Evolutionary conservation across 148 eudicot genomes (phyloP).

Genomic region (Vaccinium darrowii): DNA sequence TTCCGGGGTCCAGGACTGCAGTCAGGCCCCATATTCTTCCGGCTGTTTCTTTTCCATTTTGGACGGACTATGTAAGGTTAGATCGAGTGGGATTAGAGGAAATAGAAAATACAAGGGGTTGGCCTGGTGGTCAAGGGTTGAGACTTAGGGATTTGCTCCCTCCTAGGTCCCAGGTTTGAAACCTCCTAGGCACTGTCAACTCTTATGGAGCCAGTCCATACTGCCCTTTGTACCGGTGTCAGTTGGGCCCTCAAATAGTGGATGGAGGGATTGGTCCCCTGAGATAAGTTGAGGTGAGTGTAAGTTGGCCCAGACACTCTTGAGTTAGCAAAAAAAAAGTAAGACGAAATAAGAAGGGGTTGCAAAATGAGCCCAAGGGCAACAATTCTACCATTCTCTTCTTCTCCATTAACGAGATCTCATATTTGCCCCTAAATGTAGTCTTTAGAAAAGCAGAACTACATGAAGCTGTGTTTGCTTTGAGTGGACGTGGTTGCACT

Average conservation of each 20-base stretch:
- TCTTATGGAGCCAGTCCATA: neutral
- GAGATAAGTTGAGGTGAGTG: neutral
- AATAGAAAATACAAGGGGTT: neutral
- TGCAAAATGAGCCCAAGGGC: neutral
- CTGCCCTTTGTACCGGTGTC: neutral
- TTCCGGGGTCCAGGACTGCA: neutral
- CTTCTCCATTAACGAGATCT: neutral
- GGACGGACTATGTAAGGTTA: neutral
- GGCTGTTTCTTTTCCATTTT: neutral
- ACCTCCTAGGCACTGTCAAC: neutral
- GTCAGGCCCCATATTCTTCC: neutral
- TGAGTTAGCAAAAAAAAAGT: neutral
- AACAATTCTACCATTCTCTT: neutral
- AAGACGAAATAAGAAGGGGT: neutral
- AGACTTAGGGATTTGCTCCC: neutral
- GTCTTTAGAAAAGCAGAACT: constrained; percentile 5
- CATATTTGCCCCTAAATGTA: neutral
- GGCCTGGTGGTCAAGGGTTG: neutral
- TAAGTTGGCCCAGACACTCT: neutral
- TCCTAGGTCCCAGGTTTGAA: neutral
- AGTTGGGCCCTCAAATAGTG: neutral
- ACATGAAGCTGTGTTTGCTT: neutral
- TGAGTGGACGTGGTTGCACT: neutral
- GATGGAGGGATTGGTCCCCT: neutral
- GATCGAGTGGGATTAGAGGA: neutral